Evolutionary conservation across 495 filamentous ascomycete species (phyloP), one percentile per base, ranked within the genome.

Genomic region (Penicillium crystallinum): DNA sequence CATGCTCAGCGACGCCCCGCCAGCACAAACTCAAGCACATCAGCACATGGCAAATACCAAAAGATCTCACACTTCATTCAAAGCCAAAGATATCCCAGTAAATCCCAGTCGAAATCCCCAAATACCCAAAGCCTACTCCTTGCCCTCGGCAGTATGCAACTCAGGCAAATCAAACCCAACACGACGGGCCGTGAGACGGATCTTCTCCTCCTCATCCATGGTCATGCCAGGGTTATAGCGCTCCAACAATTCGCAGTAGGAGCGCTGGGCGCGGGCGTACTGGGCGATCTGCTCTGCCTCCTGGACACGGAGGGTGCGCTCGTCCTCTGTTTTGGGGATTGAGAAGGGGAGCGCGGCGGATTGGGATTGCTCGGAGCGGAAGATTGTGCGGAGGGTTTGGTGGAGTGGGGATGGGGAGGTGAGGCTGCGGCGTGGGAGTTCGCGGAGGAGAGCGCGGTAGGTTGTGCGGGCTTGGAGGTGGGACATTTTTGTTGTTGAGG

Each of bases 151-250:
- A 22, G 33, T 35, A 54, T 65, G 49, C 42, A 64, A 36, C 25
- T 55, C 65, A 11, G 92, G 92, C 65, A 97, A 69, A 72, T 95
- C 78, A 83, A 96, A 86, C 22, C 92, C 93, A 39, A 97, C 89
- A 68, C 89, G 80, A 69, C 88, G 75, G 12, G 93, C 92, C 52
- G 89, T 88, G 75, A 96, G 72, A 50, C 88, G 63, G 35, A 96
- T 83, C 55, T 83, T 76, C 73, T 95, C 90, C 70, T 95, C 89
- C 69, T 93, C 85, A 58, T 85, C 82, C 82, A 92, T 83, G 40
- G 72, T 72, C 82, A 91, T 86, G 6, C 90, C 89, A 6, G 91
- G 91, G 65, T 97, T 98, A 70, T 97, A 98, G 59, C 90, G 77
- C 65, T 96, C 92, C 21, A 97, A 54, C 31, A 97, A 68, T 35